Conservation (phyloP, 352 stramenopile genomes). For the Globisporangium paroecandrum region DNA sequence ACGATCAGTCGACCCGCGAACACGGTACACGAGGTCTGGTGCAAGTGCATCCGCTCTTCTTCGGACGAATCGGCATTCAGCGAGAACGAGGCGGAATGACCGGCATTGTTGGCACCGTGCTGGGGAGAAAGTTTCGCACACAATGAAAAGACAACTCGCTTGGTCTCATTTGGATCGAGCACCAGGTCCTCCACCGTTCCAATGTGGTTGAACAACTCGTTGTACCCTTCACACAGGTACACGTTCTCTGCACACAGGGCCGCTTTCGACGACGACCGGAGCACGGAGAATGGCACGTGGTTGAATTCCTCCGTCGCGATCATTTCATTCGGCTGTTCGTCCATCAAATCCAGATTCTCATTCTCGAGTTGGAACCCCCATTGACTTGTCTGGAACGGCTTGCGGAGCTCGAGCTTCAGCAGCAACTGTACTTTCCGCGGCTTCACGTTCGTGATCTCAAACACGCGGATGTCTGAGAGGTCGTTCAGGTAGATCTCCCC, state of each 20-base stretch:
- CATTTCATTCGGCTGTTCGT: constrained; percentile 28
- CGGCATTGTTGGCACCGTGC: constrained; percentile 9
- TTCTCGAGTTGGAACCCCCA: constrained; percentile 88
- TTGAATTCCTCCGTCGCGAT: constrained; percentile 62
- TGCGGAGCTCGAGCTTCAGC: constrained; percentile 71
- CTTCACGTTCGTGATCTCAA: constrained; percentile 74
- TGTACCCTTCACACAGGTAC: constrained; percentile 85
- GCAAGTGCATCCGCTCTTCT: constrained; percentile 79
- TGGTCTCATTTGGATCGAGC: constrained; percentile 66
- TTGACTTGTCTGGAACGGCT: constrained; percentile 73
- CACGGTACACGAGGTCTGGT: constrained; percentile 79
- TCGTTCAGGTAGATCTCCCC: constrained; percentile 88
- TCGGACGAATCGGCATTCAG: constrained; percentile 70
- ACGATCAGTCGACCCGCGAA: constrained; percentile 64
- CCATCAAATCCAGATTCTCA: constrained; percentile 73
- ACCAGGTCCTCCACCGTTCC: constrained; percentile 55
- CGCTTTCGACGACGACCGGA: constrained; percentile 65
- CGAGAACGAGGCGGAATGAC: constrained; percentile 11
- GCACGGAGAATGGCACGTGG: constrained; percentile 66
- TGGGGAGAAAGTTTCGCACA: constrained; percentile 57
- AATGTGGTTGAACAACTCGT: constrained; percentile 89
- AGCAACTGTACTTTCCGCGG: constrained; percentile 48
- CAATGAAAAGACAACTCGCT: constrained; percentile 68
- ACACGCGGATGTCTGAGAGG: constrained; percentile 77
- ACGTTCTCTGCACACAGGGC: constrained; percentile 72